Conservation (phyloP, 106 monocot species). For the Xerophyta viscosa region DNA sequence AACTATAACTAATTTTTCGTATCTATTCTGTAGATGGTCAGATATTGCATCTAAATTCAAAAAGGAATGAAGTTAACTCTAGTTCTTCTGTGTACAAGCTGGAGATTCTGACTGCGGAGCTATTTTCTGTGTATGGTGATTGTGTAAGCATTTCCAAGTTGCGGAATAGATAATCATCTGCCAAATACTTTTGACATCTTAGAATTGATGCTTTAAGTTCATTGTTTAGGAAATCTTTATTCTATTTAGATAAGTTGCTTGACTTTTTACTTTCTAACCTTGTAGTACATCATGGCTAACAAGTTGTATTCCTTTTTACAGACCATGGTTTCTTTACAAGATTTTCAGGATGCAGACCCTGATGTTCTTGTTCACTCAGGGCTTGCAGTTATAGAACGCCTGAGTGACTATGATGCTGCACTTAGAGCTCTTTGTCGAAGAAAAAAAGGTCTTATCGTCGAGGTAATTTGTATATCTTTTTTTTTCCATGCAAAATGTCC, state of each 20-base stretch:
- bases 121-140: constrained; percentile 66
- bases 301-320: constrained; percentile 8
- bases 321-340: constrained; percentile 43
- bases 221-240: too few relatives aligned
- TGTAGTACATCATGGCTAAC: too few relatives aligned
- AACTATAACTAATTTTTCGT: not conserved
- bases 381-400: constrained; percentile 49
- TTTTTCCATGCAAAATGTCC: too few relatives aligned
- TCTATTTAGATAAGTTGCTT: too few relatives aligned
- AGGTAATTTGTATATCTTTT: constrained; percentile 30
- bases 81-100: constrained; percentile 61
- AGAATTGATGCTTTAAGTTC: too few relatives aligned
- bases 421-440: constrained; percentile 72
- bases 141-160: constrained; percentile 30
- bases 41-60: constrained; percentile 20
- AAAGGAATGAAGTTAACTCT: constrained; percentile 10
- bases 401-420: constrained; percentile 38
- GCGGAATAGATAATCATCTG: too few relatives aligned
- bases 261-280: too few relatives aligned
- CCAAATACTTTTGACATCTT: too few relatives aligned
- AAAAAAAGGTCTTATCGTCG: constrained; percentile 56
- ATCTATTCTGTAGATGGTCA: constrained; percentile 42
- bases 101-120: constrained; percentile 61
- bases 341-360: constrained; percentile 78
- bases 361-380: constrained; percentile 67